phyloP scores from a whole-genome alignment of 2,329 filamentous ascomycete species.

The Clonostachys byssicola region DNA sequence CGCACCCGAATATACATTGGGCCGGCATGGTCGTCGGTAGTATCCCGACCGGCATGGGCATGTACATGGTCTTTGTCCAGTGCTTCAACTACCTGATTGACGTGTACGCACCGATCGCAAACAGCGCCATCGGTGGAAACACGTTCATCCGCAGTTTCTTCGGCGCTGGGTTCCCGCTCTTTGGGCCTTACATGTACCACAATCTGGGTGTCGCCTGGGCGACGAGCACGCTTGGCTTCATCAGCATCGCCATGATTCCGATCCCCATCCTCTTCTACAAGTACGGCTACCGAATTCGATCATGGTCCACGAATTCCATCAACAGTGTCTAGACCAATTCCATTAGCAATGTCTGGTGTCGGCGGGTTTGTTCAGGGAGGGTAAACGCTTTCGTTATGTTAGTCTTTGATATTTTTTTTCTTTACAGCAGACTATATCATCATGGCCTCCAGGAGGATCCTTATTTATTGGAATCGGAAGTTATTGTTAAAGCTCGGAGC shows the following conservation, averaged over 20 bases:
- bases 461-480: no score
- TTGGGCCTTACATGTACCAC: conserved; percentile 49
- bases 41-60: conserved; percentile 43
- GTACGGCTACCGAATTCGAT: not conserved
- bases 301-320: no score
- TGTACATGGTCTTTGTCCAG: conserved; percentile 56
- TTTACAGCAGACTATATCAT: no score
- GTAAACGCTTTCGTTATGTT: no score
- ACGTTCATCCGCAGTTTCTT: conserved; percentile 64
- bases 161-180: conserved; percentile 65
- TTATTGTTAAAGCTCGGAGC: no score
- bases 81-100: conserved; percentile 61
- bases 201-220: conserved; percentile 69
- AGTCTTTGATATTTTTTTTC: no score
- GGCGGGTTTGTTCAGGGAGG: no score
- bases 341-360: no score
- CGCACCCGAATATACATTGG: conserved; percentile 45
- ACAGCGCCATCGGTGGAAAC: conserved; percentile 65
- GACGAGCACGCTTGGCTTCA: conserved; percentile 62
- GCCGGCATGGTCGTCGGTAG: conserved; percentile 31
- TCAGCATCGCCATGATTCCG: conserved; percentile 52
- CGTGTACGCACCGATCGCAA: conserved; percentile 65
- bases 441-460: no score
- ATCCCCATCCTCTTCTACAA: conserved; percentile 59
- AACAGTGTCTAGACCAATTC: no score